These are phyloP conservation scores for Ophiostoma ulmi DNA, from an alignment of 2,329 filamentous ascomycete genomes.

Conservation along the genomic window DNA sequence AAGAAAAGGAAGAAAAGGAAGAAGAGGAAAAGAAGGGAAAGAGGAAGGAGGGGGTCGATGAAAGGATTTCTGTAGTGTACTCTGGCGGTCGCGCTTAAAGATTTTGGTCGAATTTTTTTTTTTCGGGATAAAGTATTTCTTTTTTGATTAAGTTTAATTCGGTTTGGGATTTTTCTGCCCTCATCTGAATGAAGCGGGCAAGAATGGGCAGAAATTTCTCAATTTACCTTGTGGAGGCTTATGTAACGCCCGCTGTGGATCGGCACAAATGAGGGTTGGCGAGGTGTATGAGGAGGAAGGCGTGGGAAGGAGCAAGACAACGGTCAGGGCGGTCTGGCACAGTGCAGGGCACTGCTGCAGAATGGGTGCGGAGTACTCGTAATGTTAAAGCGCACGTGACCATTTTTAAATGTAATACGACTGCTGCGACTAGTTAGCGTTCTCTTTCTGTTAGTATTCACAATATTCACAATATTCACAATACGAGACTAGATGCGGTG, in stretches of 20 bases:
- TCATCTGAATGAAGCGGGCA: not conserved
- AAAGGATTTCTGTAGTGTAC: slow-evolving; percentile 2
- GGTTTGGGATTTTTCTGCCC: slow-evolving; percentile 2
- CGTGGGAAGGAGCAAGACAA: not conserved
- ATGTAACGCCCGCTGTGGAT: slow-evolving; percentile 7
- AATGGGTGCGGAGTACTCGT: not conserved
- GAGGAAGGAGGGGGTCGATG: slow-evolving; percentile 11
- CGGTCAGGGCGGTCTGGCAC: slow-evolving; percentile 15
- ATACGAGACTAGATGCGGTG: slow-evolving; percentile 2
- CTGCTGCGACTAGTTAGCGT: not conserved
- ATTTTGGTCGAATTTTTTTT: slow-evolving; percentile 15
- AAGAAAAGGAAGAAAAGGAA: slow-evolving; percentile 6
- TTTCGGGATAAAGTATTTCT: not conserved
- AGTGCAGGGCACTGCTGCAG: slow-evolving; percentile 10
- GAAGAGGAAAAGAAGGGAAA: not conserved
- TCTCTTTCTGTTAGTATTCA: not conserved
- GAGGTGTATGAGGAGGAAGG: not conserved
- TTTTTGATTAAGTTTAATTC: slow-evolving; percentile 3
- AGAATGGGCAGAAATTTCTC: not conserved
- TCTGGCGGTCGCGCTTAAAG: slow-evolving; percentile 1
- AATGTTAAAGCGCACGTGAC: not conserved
- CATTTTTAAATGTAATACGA: not conserved
- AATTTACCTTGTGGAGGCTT: slow-evolving; percentile 12
- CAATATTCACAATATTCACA: too few relatives aligned
- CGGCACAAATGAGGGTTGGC: slow-evolving; percentile 14